Percentiles rank a stretch among this genome's conserved stretches.
phyloP scores from a whole-genome alignment of 2,329 filamentous ascomycete genomes.

The Exophiala sp. region DNA sequence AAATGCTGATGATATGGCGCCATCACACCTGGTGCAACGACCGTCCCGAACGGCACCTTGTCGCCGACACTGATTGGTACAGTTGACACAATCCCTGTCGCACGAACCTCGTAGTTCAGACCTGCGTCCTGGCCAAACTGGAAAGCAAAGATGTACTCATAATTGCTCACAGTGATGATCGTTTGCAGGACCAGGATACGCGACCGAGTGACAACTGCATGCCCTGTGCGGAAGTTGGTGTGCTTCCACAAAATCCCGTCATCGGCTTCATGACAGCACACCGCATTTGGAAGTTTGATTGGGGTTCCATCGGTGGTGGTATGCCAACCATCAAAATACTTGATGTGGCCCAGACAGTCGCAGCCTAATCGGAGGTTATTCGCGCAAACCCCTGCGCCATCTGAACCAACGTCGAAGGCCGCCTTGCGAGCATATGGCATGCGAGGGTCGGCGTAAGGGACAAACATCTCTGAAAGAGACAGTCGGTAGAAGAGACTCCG shows the following conservation, averaged over 20 bases:
- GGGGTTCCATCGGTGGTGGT: conserved; percentile 35
- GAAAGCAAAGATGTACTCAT: conserved; percentile 46
- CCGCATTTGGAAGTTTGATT: conserved; percentile 39
- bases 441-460: conserved; percentile 43
- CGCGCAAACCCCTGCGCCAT: conserved; percentile 42
- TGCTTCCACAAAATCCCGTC: conserved; percentile 42
- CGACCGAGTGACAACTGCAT: conserved; percentile 35
- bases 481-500: conserved; percentile 43
- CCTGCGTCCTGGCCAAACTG: conserved; percentile 41
- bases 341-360: conserved; percentile 44
- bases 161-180: conserved; percentile 43
- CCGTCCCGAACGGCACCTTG: conserved; percentile 37
- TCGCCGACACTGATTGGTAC: conserved; percentile 36
- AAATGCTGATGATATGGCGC: conserved; percentile 46
- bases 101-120: conserved; percentile 42
- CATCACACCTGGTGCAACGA: conserved; percentile 41
- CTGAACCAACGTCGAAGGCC: conserved; percentile 46
- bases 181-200: conserved; percentile 38
- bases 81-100: conserved; percentile 47
- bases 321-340: conserved; percentile 43
- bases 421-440: conserved; percentile 42
- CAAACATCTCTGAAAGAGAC: conserved; percentile 44
- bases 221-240: conserved; percentile 38
- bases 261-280: conserved; percentile 43
- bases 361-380: conserved; percentile 45